Evolutionary conservation across 345 rosid species (phyloP).

Genomic region (Ailanthus altissimus): DNA sequence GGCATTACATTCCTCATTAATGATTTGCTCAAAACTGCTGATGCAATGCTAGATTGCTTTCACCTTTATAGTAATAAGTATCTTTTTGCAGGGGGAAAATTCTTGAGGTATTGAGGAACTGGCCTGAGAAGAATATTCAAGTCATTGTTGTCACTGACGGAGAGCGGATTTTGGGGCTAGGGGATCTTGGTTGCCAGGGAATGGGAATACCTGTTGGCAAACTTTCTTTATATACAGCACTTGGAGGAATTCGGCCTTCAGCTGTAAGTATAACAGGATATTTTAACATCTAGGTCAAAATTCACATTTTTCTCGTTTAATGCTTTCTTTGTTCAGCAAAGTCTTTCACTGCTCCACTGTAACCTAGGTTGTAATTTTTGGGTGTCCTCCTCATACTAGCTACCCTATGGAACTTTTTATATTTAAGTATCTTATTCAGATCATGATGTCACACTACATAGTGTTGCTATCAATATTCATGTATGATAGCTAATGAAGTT

Average conservation of each 20-base stretch:
- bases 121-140: slow-evolving; percentile 94
- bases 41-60: slow-evolving; percentile 11
- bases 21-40: neutral
- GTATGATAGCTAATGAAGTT: slow-evolving; percentile 1
- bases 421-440: neutral
- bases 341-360: neutral
- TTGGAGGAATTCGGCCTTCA: slow-evolving; percentile 96
- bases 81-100: slow-evolving; percentile 69
- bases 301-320: neutral
- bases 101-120: slow-evolving; percentile 85
- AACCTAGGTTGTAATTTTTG: neutral
- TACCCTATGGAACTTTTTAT: neutral
- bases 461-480: neutral
- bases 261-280: slow-evolving; percentile 59
- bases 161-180: slow-evolving; percentile 92
- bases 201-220: slow-evolving; percentile 99
- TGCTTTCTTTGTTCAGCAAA: neutral
- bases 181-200: slow-evolving; percentile 99
- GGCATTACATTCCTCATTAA: neutral
- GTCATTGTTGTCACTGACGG: slow-evolving; percentile 98
- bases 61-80: slow-evolving; percentile 10
- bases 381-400: neutral
- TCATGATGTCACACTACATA: neutral
- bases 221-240: slow-evolving; percentile 89
- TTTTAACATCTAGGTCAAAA: neutral